phyloP scores from a whole-genome alignment of 2,329 filamentous ascomycete species.

The Didymella exigua region DNA sequence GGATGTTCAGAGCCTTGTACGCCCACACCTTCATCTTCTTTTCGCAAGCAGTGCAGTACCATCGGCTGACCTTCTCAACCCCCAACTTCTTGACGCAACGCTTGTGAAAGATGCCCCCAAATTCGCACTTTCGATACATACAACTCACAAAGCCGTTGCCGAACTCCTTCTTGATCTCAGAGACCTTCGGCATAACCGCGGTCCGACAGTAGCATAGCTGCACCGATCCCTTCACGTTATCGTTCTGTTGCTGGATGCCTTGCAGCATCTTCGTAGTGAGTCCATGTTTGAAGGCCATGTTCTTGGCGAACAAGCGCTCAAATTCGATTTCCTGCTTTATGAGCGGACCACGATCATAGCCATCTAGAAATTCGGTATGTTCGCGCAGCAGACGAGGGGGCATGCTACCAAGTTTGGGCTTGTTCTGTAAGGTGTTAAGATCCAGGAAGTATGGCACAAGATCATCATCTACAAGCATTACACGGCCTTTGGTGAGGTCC shows the following conservation, averaged over 20 bases:
- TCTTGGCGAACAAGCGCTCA: constrained; percentile 19
- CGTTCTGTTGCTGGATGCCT: constrained; percentile 11
- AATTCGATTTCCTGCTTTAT: constrained; percentile 27
- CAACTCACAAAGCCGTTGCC: constrained; percentile 20
- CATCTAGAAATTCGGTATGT: constrained; percentile 14
- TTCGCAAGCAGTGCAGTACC: constrained; percentile 35
- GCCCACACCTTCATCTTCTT: constrained; percentile 22
- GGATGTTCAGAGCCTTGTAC: constrained; percentile 1
- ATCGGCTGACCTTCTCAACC: constrained; percentile 25
- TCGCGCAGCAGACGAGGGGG: constrained; percentile 22
- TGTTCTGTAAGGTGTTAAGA: neutral
- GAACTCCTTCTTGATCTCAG: neutral
- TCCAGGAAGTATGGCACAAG: constrained; percentile 21
- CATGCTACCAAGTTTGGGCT: neutral
- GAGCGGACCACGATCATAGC: constrained; percentile 15
- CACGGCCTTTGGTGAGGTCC: constrained; percentile 20
- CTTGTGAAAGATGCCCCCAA: constrained; percentile 28
- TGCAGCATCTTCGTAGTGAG: constrained; percentile 13
- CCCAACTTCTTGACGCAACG: constrained; percentile 29
- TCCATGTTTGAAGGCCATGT: constrained; percentile 15
- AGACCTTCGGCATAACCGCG: neutral
- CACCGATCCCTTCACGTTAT: neutral
- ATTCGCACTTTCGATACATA: constrained; percentile 22
- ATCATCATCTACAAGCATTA: constrained; percentile 35
- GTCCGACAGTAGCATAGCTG: constrained; percentile 31